phyloP scores from a whole-genome alignment of 495 filamentous ascomycete genomes.

The Tuber brumale region DNA sequence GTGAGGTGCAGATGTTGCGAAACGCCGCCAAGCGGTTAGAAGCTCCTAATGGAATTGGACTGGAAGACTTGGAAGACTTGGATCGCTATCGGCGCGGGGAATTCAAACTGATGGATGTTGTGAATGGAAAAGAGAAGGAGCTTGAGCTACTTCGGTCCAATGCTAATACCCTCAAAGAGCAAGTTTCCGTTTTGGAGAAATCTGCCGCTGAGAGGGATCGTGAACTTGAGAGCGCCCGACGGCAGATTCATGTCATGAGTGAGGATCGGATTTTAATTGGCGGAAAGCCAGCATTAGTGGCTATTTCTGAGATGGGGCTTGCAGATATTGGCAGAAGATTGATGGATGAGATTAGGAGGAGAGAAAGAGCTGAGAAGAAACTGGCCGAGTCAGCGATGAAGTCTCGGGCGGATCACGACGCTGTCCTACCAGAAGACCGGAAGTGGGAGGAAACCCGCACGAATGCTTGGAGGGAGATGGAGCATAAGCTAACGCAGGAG shows the following conservation, averaged over 20 bases:
- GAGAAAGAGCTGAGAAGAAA: conserved; percentile 23
- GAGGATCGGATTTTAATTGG: conserved; percentile 13
- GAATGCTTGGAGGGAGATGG: conserved; percentile 23
- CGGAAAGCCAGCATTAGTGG: conserved; percentile 3
- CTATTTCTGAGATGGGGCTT: conserved; percentile 27
- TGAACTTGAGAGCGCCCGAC: conserved; percentile 26
- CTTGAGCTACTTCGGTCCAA: conserved; percentile 31
- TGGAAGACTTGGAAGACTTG: conserved; percentile 12
- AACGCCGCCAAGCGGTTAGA: conserved; percentile 14
- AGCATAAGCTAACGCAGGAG: conserved; percentile 19
- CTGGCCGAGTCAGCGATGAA: conserved; percentile 21
- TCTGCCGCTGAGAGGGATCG: conserved; percentile 28
- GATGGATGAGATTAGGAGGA: conserved; percentile 29
- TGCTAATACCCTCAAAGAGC: conserved; percentile 22
- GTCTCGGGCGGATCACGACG: conserved; percentile 17
- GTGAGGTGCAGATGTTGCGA: conserved; percentile 20
- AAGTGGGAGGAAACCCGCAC: conserved; percentile 23
- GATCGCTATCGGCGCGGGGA: conserved; percentile 17
- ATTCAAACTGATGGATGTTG: conserved; percentile 17
- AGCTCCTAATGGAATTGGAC: not conserved
- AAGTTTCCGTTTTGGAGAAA: conserved; percentile 23
- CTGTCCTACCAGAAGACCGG: conserved; percentile 17
- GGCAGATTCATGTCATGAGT: conserved; percentile 19
- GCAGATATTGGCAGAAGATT: conserved; percentile 27
- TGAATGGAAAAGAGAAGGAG: conserved; percentile 38